Evolutionary conservation across 257 asterid species (phyloP).

Genomic region (Phtheirospermum japonicum): DNA sequence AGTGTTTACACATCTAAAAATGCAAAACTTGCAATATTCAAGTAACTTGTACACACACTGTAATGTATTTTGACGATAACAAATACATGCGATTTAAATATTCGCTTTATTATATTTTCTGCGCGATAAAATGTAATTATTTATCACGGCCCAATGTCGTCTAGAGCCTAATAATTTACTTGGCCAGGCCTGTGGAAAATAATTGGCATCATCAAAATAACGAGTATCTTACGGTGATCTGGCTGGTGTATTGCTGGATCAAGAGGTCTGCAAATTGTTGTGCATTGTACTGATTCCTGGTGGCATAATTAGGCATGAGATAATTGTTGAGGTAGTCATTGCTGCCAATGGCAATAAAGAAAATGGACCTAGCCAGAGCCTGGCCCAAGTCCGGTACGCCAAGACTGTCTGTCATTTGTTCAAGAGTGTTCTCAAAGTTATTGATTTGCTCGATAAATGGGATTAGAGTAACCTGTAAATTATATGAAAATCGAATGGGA

Average conservation of each 20-base stretch:
- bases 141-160: too few relatives aligned
- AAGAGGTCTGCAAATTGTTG: conserved; percentile 77
- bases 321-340: conserved; percentile 89
- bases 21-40: too few relatives aligned
- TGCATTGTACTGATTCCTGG: conserved; percentile 48
- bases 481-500: too few relatives aligned
- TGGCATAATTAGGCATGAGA: conserved; percentile 66
- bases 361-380: conserved; percentile 52
- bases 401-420: conserved; percentile 41
- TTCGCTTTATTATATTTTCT: too few relatives aligned
- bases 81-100: too few relatives aligned
- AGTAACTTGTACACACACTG: too few relatives aligned
- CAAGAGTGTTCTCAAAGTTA: conserved; percentile 71
- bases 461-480: conserved; percentile 61
- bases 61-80: too few relatives aligned
- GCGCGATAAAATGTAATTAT: too few relatives aligned
- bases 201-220: too few relatives aligned
- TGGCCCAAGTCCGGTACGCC: conserved; percentile 55
- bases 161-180: too few relatives aligned
- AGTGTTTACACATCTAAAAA: too few relatives aligned
- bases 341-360: conserved; percentile 83
- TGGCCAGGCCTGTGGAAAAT: too few relatives aligned
- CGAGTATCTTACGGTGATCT: conserved; percentile 45
- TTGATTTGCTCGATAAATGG: conserved; percentile 82
- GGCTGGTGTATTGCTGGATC: conserved; percentile 52